Conservation (phyloP, 352 stramenopile species). For the Stephanocyclus meneghinianus region DNA sequence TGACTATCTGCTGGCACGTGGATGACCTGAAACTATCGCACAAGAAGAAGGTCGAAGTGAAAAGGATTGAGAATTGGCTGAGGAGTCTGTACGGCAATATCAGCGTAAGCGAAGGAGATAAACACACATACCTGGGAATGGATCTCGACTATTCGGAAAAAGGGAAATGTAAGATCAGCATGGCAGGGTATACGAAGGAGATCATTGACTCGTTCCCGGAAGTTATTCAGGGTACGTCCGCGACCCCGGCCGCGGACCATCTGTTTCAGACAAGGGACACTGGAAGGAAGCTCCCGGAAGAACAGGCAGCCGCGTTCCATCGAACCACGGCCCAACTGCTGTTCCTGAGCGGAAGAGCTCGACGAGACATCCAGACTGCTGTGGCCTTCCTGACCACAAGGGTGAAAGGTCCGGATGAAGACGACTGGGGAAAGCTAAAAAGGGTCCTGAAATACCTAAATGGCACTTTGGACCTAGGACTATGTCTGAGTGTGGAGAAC, state of each 20-base stretch:
- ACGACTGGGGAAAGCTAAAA: no score
- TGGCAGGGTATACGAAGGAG: conserved; percentile 3
- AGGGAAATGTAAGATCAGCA: neutral
- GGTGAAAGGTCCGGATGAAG: no score
- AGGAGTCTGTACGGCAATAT: conserved; percentile 37
- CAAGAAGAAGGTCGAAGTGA: conserved; percentile 1
- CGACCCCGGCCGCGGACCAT: neutral
- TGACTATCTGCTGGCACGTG: no score
- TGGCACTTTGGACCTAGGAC: conserved; percentile 9
- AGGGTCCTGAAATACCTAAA: no score
- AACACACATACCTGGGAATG: conserved; percentile 63
- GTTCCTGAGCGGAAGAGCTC: no score
- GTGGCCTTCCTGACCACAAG: no score
- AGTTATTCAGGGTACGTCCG: conserved; percentile 39
- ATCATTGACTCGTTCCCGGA: conserved; percentile 30
- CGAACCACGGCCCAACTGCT: no score
- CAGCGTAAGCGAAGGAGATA: conserved; percentile 18
- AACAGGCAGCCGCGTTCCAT: no score
- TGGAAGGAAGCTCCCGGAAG: no score
- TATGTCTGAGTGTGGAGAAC: conserved; percentile 24
- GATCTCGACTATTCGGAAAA: conserved; percentile 25
- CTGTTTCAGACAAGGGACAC: no score
- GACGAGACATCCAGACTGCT: no score
- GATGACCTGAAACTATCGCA: no score
- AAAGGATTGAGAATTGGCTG: conserved; percentile 25